These are phyloP conservation scores for Nyssa sinensis DNA, from an alignment of 148 eudicot species.

Conservation along the genomic window DNA sequence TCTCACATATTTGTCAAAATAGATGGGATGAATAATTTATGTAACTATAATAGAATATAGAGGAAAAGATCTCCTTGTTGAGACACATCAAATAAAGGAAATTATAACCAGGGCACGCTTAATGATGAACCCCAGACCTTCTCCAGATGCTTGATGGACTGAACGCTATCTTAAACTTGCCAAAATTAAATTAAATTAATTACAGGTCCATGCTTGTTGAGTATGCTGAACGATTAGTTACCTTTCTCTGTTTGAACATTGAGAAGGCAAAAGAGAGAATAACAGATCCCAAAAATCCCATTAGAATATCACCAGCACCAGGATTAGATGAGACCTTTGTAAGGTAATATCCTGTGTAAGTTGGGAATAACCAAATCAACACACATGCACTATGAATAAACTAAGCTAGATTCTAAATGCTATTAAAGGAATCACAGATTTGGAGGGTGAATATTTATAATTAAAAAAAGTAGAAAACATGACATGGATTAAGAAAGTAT, in stretches of 20 bases:
- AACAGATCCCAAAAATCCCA: conserved; percentile 98
- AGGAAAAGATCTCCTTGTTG: background rate
- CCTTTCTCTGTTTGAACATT: conserved; percentile 98
- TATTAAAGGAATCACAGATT: background rate
- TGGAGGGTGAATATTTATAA: background rate
- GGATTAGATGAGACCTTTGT: conserved; percentile 84
- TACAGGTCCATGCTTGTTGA: background rate
- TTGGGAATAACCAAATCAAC: background rate
- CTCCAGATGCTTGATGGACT: background rate
- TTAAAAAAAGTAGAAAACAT: background rate
- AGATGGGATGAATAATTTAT: background rate
- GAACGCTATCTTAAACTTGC: background rate
- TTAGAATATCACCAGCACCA: conserved; percentile 96
- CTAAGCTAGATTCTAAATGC: background rate
- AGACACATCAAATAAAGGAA: background rate
- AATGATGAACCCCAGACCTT: background rate
- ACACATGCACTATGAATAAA: background rate
- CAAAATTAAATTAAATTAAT: background rate
- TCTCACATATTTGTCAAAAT: background rate
- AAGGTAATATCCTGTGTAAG: conserved; percentile 71
- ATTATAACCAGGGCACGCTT: background rate
- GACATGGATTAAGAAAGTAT: background rate
- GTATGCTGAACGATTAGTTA: conserved; percentile 19
- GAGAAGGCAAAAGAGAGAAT: conserved; percentile 98
- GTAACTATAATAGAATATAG: background rate